phyloP scores from a whole-genome alignment of 164 flowering plant genomes.

The Piper longum region DNA sequence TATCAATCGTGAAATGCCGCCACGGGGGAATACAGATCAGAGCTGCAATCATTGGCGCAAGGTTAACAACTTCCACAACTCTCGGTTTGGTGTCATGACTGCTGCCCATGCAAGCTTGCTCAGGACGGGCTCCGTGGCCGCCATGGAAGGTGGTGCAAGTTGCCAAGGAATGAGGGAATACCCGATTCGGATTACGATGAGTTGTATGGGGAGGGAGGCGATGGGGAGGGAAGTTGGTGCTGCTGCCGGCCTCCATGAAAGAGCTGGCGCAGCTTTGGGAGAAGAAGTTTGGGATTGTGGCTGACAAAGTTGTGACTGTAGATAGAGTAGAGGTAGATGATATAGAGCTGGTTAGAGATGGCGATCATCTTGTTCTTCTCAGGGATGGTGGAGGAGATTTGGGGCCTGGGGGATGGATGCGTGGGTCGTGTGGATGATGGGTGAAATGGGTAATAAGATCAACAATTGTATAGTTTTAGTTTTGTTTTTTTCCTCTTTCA shows the following conservation, averaged over 20 bases:
- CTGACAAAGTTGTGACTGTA: conserved; percentile 32
- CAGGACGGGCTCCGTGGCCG: conserved; percentile 7
- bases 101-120: conserved; percentile 28
- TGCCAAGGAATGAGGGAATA: not conserved
- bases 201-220: conserved; percentile 44
- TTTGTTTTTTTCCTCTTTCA: too few relatives aligned
- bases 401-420: not conserved
- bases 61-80: conserved; percentile 51
- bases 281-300: conserved; percentile 35
- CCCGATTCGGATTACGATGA: conserved; percentile 39
- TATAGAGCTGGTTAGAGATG: conserved; percentile 58
- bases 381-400: conserved; percentile 10
- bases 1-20: conserved; percentile 7
- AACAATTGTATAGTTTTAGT: too few relatives aligned
- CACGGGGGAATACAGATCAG: conserved; percentile 9
- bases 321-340: conserved; percentile 62
- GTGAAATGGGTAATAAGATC: not conserved
- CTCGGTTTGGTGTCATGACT: conserved; percentile 72
- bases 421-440: not conserved
- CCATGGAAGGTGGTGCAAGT: conserved; percentile 1
- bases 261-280: conserved; percentile 42
- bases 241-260: conserved; percentile 39
- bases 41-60: conserved; percentile 28
- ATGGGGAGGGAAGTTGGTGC: conserved; percentile 35
- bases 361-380: conserved; percentile 56